These are phyloP conservation scores for Gnetum montanum DNA, from an alignment of 75 land plant species.

Conservation along the genomic window DNA sequence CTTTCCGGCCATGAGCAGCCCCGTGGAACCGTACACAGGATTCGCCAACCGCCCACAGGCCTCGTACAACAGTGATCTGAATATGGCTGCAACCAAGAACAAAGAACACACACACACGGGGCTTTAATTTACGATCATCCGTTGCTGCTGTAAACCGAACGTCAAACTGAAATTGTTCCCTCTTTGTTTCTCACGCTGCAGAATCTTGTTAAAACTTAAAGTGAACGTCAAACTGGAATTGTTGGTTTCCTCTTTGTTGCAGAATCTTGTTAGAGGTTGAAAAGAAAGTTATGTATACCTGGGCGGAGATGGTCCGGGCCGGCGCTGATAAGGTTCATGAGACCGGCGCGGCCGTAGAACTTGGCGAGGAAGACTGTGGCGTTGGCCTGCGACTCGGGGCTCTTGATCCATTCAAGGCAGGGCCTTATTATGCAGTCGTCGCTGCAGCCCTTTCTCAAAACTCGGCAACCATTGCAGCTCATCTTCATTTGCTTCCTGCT, in stretches of 20 bases:
- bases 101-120: neutral
- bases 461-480: constrained; percentile 96
- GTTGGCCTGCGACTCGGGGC: neutral
- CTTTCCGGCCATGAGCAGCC: constrained; percentile 10
- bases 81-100: constrained; percentile 6
- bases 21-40: constrained; percentile 14
- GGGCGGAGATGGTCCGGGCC: neutral
- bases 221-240: neutral
- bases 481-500: constrained; percentile 15
- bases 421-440: constrained; percentile 44
- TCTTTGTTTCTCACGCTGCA: neutral
- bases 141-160: neutral
- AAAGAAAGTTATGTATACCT: neutral
- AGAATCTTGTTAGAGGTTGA: neutral
- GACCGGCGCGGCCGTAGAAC: constrained; percentile 6
- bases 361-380: constrained; percentile 7
- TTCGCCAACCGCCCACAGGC: constrained; percentile 15
- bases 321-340: neutral
- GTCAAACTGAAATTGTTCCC: neutral
- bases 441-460: constrained; percentile 87
- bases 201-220: neutral
- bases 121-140: neutral
- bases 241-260: neutral
- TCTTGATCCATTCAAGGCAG: constrained; percentile 1
- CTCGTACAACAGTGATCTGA: constrained; percentile 14